Evolutionary conservation across 2,329 filamentous ascomycete genomes (phyloP).

Genomic region (Pseudogymnoascus sp.): DNA sequence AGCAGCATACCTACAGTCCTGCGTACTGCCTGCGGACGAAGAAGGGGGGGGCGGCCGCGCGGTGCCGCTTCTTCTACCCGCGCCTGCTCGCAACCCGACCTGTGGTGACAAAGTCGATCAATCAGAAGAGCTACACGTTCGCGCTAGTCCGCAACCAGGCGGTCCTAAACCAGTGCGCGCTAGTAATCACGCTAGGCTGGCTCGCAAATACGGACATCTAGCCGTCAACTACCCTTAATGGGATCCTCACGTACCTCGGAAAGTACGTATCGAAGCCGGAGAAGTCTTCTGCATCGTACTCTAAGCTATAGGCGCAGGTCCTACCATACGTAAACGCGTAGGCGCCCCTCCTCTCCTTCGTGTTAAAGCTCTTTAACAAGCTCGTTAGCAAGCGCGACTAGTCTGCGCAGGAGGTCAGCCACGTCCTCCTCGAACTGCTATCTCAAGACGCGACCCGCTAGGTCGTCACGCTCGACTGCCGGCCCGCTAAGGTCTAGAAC

Average conservation of each 20-base stretch:
- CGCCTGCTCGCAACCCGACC: neutral
- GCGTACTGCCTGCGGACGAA: neutral
- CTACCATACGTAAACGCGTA: conserved; percentile 1
- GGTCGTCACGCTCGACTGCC: neutral
- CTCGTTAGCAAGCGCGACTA: conserved; percentile 9
- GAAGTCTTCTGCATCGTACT: conserved; percentile 9
- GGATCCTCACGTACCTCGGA: conserved; percentile 2
- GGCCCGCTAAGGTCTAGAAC: neutral
- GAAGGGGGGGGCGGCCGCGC: neutral
- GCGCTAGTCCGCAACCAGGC: neutral
- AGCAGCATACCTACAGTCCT: neutral
- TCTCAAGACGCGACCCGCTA: neutral
- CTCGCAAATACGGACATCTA: conserved; percentile 11
- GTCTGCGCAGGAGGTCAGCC: conserved; percentile 8
- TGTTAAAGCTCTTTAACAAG: conserved; percentile 11
- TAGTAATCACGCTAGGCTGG: neutral
- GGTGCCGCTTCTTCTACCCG: neutral
- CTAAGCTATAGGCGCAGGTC: conserved; percentile 5
- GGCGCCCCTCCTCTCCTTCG: conserved; percentile 7
- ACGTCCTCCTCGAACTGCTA: conserved; percentile 4
- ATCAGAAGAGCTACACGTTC: neutral
- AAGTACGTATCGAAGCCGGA: conserved; percentile 11
- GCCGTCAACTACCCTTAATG: conserved; percentile 7
- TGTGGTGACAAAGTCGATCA: neutral
- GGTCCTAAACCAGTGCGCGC: conserved; percentile 9